Evolutionary conservation across 108 stramenopile genomes (phyloP).

Genomic region (Bacterosira constricta): DNA sequence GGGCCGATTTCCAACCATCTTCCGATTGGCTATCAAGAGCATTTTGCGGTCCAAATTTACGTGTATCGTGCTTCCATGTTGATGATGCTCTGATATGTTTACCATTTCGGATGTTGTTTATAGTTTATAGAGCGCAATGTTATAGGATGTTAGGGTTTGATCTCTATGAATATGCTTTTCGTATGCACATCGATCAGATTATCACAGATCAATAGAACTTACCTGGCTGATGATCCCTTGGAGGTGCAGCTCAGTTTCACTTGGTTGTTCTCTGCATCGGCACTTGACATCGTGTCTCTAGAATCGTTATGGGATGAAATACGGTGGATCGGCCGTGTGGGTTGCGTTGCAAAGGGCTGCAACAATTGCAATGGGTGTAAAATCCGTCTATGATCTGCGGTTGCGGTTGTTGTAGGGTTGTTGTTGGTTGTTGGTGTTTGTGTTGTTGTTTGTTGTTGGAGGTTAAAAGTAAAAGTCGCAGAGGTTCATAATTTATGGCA

Average conservation of each 20-base stretch:
- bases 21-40: slow-evolving; percentile 37
- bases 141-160: no score
- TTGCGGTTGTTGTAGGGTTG: no score
- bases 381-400: background rate
- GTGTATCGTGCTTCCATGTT: slow-evolving; percentile 41
- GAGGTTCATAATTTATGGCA: no score
- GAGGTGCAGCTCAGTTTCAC: slow-evolving; percentile 34
- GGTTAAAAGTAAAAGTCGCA: no score
- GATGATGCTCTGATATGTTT: slow-evolving; percentile 35
- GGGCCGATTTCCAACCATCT: slow-evolving; percentile 44
- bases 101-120: background rate
- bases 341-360: no score
- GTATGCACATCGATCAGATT: background rate
- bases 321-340: no score
- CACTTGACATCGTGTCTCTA: background rate
- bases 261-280: background rate
- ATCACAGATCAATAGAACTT: background rate
- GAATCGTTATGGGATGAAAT: no score
- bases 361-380: no score
- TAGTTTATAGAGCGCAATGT: no score
- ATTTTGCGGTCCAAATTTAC: slow-evolving; percentile 45
- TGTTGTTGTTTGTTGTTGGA: no score
- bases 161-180: background rate
- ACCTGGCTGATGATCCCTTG: slow-evolving; percentile 43
- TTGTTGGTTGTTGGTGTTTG: no score